Percentiles rank a stretch among this genome's conserved stretches.
Evolutionary conservation across 495 filamentous ascomycete species (phyloP).

Genomic region (Aspergillus leporis): DNA sequence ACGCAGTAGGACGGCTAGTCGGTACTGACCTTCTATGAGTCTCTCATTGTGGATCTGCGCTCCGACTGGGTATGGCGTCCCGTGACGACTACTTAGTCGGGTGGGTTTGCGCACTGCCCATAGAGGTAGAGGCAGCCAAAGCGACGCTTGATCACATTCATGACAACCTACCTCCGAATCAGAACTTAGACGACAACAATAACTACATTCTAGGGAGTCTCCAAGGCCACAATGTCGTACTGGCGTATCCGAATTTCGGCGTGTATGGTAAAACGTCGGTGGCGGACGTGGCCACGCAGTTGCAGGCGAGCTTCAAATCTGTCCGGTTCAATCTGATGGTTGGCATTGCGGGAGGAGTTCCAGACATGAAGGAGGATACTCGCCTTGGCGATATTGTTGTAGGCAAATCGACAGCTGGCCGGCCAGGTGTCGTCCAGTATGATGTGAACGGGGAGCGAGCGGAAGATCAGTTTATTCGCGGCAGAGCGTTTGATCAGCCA

Average conservation of each 20-base stretch:
- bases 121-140: constrained; percentile 33
- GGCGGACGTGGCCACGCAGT: constrained; percentile 30
- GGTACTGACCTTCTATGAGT: constrained; percentile 9
- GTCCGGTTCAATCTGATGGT: constrained; percentile 42
- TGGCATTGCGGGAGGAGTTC: constrained; percentile 44
- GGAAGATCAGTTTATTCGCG: constrained; percentile 24
- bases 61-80: constrained; percentile 18
- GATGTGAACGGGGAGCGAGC: constrained; percentile 17
- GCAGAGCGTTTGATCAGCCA: constrained; percentile 29
- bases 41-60: constrained; percentile 17
- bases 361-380: constrained; percentile 30
- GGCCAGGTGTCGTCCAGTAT: constrained; percentile 28
- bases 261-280: constrained; percentile 31
- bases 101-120: constrained; percentile 32
- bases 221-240: constrained; percentile 40
- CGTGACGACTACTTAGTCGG: constrained; percentile 31
- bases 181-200: constrained; percentile 20
- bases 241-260: constrained; percentile 29
- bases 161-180: constrained; percentile 23
- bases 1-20: constrained; percentile 10
- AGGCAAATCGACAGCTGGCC: constrained; percentile 22
- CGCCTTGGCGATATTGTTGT: constrained; percentile 39
- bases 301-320: constrained; percentile 32
- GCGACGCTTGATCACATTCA: constrained; percentile 31
- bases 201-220: constrained; percentile 27